phyloP scores from a whole-genome alignment of 495 filamentous ascomycete species.

The Talaromyces proteolyticus region DNA sequence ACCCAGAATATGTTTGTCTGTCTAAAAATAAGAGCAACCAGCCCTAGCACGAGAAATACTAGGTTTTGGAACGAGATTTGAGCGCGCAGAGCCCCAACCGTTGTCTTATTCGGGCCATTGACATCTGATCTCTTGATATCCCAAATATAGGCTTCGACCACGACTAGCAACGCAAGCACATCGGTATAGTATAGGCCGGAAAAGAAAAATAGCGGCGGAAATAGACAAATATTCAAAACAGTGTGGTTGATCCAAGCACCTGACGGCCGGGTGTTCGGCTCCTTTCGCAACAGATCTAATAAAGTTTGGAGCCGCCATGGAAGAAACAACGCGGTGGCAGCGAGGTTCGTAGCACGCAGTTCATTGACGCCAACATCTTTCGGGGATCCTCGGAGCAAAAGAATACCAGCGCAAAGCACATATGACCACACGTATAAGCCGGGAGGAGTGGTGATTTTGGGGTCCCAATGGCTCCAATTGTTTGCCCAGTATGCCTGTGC shows the following conservation, averaged over 20 bases:
- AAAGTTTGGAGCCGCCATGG: constrained; percentile 39
- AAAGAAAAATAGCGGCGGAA: constrained; percentile 93
- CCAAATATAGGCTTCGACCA: constrained; percentile 61
- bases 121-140: constrained; percentile 39
- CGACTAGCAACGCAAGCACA: constrained; percentile 53
- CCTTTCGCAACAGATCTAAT: constrained; percentile 28
- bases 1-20: constrained; percentile 99
- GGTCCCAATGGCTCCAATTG: constrained; percentile 76
- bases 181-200: constrained; percentile 93
- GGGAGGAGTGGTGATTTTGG: constrained; percentile 93
- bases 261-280: constrained; percentile 29
- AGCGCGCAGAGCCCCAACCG: neutral
- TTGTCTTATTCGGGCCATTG: constrained; percentile 1
- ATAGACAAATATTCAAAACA: constrained; percentile 75
- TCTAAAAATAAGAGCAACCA: constrained; percentile 64
- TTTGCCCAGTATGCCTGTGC: constrained; percentile 79
- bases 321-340: constrained; percentile 26
- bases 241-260: constrained; percentile 49
- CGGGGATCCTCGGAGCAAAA: constrained; percentile 31
- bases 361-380: constrained; percentile 30
- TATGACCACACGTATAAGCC: constrained; percentile 68
- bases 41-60: constrained; percentile 46
- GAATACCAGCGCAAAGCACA: constrained; percentile 24
- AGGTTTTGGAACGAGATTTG: constrained; percentile 17
- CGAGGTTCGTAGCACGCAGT: constrained; percentile 35